Conservation (phyloP, 306 rosid species). For the Oxytropis ochrocephala region DNA sequence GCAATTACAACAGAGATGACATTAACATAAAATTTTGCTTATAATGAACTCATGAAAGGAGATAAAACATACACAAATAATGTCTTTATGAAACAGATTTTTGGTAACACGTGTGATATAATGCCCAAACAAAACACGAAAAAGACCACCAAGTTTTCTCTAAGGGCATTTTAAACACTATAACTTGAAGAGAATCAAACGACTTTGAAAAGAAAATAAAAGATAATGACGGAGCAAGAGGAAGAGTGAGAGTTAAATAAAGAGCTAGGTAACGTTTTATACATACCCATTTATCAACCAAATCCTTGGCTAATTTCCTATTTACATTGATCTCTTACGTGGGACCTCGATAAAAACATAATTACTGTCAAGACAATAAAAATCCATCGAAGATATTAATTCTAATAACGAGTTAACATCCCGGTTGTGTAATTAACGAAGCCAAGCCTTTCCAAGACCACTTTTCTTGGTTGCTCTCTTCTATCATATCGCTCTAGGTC, state of each 20-base stretch:
- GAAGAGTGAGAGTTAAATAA: too few relatives aligned
- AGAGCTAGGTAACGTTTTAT: not conserved
- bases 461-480: conserved; percentile 89
- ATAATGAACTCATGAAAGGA: too few relatives aligned
- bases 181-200: not conserved
- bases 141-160: too few relatives aligned
- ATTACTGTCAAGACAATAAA: conserved; percentile 48
- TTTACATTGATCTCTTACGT: conserved; percentile 83
- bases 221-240: not conserved
- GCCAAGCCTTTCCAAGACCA: conserved; percentile 89
- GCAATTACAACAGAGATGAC: too few relatives aligned
- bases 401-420: not conserved
- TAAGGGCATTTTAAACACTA: too few relatives aligned
- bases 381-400: not conserved
- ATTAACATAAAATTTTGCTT: too few relatives aligned
- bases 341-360: conserved; percentile 85
- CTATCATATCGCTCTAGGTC: conserved; percentile 89
- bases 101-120: too few relatives aligned
- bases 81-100: too few relatives aligned
- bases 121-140: too few relatives aligned
- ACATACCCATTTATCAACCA: conserved; percentile 95
- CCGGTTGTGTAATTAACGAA: not conserved
- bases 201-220: not conserved
- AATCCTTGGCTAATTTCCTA: conserved; percentile 81
- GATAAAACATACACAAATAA: too few relatives aligned